Evolutionary conservation across 2,329 filamentous ascomycete species (phyloP), one percentile per base, ranked within the genome.

Genomic region (Neocatenulostroma microsporum): DNA sequence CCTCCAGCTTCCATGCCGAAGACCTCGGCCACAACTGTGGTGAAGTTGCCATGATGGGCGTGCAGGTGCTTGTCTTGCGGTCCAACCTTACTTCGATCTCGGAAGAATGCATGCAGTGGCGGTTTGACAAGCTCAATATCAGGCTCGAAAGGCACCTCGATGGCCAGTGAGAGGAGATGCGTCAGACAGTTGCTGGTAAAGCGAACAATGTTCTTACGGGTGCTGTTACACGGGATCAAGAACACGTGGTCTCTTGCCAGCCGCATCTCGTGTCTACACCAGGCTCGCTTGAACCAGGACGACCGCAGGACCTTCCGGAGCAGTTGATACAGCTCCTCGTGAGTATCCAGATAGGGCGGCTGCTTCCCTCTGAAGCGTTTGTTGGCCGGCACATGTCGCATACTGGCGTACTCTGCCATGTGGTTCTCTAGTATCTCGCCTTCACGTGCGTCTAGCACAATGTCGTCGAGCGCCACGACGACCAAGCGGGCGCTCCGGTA

Each of bases 231-330:
- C 11, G 61, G 60, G 5, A 66, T 46, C 0, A 68, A 48, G 40
- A 68, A 67, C 11, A 68, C 49, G 40, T 63, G 62, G 20, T 56
- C 53, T 28, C 56, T 53, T 5, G 57, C 62, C 30, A 65, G 49
- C 17, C 56, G 49, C 61, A 68, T 63, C 48, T 68, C 64, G 39
- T 66, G 62, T 32, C 57, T 48, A 39, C 64, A 68, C 64, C 64
- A 68, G 7, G 64, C 64, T 26, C 64, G 52, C 32, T 59, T 57
- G 43, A 67, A 67, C 61, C 62, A 68, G 2, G 56, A 57, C 11
- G 64, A 66, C 21, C 50, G 51, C 14, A 66, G 45, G 6, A 67
- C 40, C 53, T 62, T 50, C 49, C 57, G 40, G 50, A 54, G 38
- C 51, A 63, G 27, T 30, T 48, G 40, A 39, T 51, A 55, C 30